Base-by-base conservation (phyloP, 1,284 basidiomycete genomes). In the Abortiporus biennis region DNA sequence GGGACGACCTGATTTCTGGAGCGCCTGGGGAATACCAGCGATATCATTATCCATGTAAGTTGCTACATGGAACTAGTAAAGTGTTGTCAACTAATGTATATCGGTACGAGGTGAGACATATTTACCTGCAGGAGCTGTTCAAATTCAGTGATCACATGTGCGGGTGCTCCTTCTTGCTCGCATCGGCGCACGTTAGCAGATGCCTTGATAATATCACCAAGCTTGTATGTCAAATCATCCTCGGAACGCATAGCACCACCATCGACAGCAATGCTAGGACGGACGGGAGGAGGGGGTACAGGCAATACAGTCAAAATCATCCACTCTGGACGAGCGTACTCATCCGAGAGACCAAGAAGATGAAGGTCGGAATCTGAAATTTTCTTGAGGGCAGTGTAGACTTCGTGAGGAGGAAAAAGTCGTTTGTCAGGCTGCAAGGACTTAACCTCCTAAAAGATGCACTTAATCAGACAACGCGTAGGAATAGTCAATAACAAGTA, bases 11-110 rank as follows among this genome's bases (percentile, higher is more conserved):
- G 92, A 96, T 65, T 99, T 99, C 61, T 99, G 96, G 56, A 97
- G 68, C 1, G 95, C 93, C 61, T 98, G 94, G 0, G 96, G 96
- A 32, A 98, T 92, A 44, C 96, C 96, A 23, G 96, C 93, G 51
- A 99, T 95, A 62, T 99, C 94, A 62, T 99, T 99, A 63, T 99
- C 96, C 95, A 99, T 99, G 62, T 99, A 99, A 0, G 96, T 99
- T 5, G 95, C 96, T 47, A 96, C 92, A 61, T 99, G 96, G 64
- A 95, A 99, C 84, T 93, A 48, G 3, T 24, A 45, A 32, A 48
- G 36, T 43, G 29, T 47, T 38, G 3, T 27, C 39, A 22, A 12
- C 12, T 37, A 5, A 20, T 13, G 30, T 6, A 16, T 15, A 40
- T 29, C 16, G 4, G 23, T 19, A n/a, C 5, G 38, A 23, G 13